Evolutionary conservation across 768 basidiomycete species (phyloP), one percentile per base, ranked within the genome.

Genomic region (Rhizopogon salebrosus): DNA sequence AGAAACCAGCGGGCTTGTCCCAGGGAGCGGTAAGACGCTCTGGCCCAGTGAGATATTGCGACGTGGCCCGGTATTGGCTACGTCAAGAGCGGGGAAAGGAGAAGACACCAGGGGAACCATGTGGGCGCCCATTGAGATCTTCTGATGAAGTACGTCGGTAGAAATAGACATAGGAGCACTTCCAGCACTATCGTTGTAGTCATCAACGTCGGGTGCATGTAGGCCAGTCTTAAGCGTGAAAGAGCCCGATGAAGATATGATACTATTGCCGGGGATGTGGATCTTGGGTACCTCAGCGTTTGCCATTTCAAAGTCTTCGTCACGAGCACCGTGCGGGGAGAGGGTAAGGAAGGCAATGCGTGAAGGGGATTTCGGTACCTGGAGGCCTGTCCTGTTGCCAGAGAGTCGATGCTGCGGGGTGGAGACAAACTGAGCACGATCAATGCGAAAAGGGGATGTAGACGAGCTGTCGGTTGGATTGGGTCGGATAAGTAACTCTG

Each of bases 161-260:
- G 45, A 46, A 20, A 34, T 34, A 46, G 45, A 46, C 45, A 46
- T 34, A 29, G 50, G 18, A 18, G 14, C 50, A 29, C 34, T 24
- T 11, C 22, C 36, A 36, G 48, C 29, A 24, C 22, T 23, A 22
- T 29, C 49, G 13, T 36, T 13, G n/a, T 20, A 18, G 7, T 29
- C 29, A 23, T 50, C 20, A 16, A 46, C 9, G n/a, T 23, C 14
- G 20, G 2, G 24, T 1, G 40, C 35, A 16, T 41, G 54, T 24
- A 57, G 18, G 53, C 52, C 16, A n/a, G 53, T 50, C 34, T 24
- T 38, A 9, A 67, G 48, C 0, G 64, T 59, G n/a, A 68, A 60
- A 13, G 67, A 64, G 38, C 49, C 65, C 6, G 65, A 68, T 24
- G 65, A 60, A 22, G 66, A 58, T 40, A 68, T 64, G 22, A 68